Evolutionary conservation across 768 basidiomycete species (phyloP), one percentile per base, ranked within the genome.

Genomic region (Rhodosporidiobolus sp.): DNA sequence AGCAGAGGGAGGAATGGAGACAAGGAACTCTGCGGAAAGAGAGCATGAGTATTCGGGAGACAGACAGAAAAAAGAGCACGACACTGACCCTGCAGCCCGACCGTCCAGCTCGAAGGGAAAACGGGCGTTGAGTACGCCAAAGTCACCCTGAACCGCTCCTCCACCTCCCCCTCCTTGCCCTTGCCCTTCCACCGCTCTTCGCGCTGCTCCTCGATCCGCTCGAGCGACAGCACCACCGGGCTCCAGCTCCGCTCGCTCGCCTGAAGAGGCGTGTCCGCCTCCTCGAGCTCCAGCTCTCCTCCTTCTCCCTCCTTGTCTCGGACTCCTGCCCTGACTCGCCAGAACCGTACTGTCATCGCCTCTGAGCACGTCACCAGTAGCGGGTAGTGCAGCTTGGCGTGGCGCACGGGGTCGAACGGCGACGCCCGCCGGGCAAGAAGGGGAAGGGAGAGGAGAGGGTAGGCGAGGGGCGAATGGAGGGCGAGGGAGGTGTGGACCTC

Each of bases 81-180:
- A 7, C 24, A 53, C 63, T 34, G 1, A 69, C 67, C 69, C 43
- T 75, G 74, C 24, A 75, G 9, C 0, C 74, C 74, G 32, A 75
- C 74, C 14, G 63, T 68, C 74, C 67, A 75, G 19, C 52, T 49
- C 10, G 50, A 28, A 5, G 70, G 74, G 17, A 71, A 75, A 19
- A 75, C 63, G 8, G 74, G 70, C 43, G 60, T 56, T 53, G 69
- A 71, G 56, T 75, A 75, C 9, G 63, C 69, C 30, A 75, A 46
- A 24, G 69, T 46, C 38, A 64, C 66, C 22, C 45, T 60, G 66
- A 62, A 75, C n/a, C 22, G 20, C 28, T 65, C 34, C 53, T 63
- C 43, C 16, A 19, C 34, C 6, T 22, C 35, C n/a, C 14, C 45
- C 16, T 35, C 43, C 12, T 46, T 38, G 46, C 35, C 11, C 8